Evolutionary conservation across 2,329 filamentous ascomycete species (phyloP).

Genomic region (Coniochaeta ligniaria): DNA sequence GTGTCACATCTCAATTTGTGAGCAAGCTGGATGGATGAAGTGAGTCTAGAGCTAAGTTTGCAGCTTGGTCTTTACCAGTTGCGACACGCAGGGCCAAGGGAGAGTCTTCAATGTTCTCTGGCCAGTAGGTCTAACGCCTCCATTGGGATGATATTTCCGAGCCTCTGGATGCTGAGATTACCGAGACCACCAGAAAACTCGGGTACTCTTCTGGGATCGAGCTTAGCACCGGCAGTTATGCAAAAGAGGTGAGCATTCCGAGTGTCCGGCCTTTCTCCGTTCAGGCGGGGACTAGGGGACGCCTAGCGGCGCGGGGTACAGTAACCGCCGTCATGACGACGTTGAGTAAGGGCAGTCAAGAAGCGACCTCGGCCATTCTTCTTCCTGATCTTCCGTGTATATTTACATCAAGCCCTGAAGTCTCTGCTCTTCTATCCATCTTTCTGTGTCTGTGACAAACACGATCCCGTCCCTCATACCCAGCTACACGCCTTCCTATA

Average conservation of each 20-base stretch:
- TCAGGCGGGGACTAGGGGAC: background rate
- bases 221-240: background rate
- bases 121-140: background rate
- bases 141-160: background rate
- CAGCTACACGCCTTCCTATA: background rate
- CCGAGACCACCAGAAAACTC: background rate
- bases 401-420: constrained; percentile 5
- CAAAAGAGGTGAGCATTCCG: constrained; percentile 8
- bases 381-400: constrained; percentile 9
- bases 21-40: too few relatives aligned
- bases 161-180: background rate
- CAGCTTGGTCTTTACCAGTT: too few relatives aligned
- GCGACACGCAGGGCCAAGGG: too few relatives aligned
- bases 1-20: too few relatives aligned
- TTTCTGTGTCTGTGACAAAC: background rate
- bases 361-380: constrained; percentile 2
- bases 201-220: background rate
- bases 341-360: background rate
- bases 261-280: constrained; percentile 11
- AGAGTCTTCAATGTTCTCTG: background rate
- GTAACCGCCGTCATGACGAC: background rate
- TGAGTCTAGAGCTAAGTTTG: too few relatives aligned
- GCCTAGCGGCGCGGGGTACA: background rate
- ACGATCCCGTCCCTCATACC: background rate
- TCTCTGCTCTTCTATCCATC: background rate